A percentile compares a stretch with the other conserved stretches of the same genome.
Conservation (phyloP, 768 basidiomycete species). For the Jaapia argillacea region DNA sequence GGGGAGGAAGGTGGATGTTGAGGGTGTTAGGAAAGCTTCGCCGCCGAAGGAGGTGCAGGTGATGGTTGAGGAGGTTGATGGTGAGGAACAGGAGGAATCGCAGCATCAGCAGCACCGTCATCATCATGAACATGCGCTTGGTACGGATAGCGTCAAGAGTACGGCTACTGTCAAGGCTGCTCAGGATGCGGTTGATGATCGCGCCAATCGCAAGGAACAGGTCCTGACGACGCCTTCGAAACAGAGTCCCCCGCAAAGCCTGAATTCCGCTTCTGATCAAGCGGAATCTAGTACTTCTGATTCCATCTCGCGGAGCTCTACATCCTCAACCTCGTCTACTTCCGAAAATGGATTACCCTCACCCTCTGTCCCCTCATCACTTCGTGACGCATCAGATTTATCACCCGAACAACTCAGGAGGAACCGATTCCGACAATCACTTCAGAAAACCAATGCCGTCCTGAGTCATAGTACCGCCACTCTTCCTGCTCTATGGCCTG, state of each 20-base stretch:
- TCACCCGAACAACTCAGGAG: not conserved
- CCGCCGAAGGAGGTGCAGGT: constrained; percentile 9
- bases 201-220: too few species aligned
- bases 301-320: not conserved
- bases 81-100: constrained; percentile 6
- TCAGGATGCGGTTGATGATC: not conserved
- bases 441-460: not conserved
- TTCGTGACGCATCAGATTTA: not conserved
- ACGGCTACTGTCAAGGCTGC: not conserved
- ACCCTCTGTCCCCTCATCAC: not conserved
- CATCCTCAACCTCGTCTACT: not conserved
- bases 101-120: constrained; percentile 2
- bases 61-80: constrained; percentile 2
- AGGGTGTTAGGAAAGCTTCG: constrained; percentile 8
- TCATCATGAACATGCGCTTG: constrained; percentile 3
- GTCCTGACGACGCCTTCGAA: too few species aligned
- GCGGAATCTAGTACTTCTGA: not conserved
- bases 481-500: constrained; percentile 18
- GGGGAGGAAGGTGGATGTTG: constrained; percentile 3
- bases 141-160: constrained; percentile 1
- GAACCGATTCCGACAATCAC: constrained; percentile 9
- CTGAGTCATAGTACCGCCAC: constrained; percentile 16
- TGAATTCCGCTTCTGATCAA: too few species aligned
- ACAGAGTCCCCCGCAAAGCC: too few species aligned
- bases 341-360: not conserved